Evolutionary conservation across 2,329 filamentous ascomycete species (phyloP).

Genomic region (Nemania sp.): DNA sequence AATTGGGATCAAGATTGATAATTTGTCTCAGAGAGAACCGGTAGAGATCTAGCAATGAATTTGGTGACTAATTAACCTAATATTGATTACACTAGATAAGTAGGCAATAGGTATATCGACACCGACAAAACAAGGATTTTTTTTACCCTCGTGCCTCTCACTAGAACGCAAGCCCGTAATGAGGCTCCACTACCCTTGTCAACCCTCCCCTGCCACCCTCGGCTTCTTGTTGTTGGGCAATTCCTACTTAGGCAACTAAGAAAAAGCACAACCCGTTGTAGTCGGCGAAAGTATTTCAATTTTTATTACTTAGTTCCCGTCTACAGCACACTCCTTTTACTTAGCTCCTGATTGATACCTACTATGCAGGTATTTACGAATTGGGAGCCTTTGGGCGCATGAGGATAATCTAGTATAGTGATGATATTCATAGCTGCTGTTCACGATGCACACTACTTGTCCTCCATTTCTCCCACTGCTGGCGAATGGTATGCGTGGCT

Average conservation of each 20-base stretch:
- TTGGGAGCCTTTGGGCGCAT: constrained; percentile 6
- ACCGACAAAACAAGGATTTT: constrained; percentile 13
- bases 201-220: constrained; percentile 31
- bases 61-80: constrained; percentile 26
- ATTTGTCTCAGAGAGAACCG: constrained; percentile 14
- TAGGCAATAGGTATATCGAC: constrained; percentile 10
- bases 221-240: constrained; percentile 10
- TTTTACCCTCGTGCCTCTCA: constrained; percentile 21
- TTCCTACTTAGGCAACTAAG: neutral
- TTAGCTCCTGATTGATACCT: too few relatives aligned
- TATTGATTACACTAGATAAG: constrained; percentile 9
- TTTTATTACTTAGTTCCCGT: constrained; percentile 2
- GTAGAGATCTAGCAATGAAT: constrained; percentile 1
- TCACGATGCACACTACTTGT: constrained; percentile 24
- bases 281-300: constrained; percentile 9
- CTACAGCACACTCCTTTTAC: neutral
- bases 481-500: constrained; percentile 32
- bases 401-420: constrained; percentile 9
- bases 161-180: constrained; percentile 29
- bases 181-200: constrained; percentile 39
- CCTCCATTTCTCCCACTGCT: constrained; percentile 16
- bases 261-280: neutral
- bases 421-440: constrained; percentile 13
- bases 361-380: neutral
- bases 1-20: constrained; percentile 15